Base-by-base conservation (phyloP, 2,329 filamentous ascomycete species). In the Proliferodiscus dingleyae region DNA sequence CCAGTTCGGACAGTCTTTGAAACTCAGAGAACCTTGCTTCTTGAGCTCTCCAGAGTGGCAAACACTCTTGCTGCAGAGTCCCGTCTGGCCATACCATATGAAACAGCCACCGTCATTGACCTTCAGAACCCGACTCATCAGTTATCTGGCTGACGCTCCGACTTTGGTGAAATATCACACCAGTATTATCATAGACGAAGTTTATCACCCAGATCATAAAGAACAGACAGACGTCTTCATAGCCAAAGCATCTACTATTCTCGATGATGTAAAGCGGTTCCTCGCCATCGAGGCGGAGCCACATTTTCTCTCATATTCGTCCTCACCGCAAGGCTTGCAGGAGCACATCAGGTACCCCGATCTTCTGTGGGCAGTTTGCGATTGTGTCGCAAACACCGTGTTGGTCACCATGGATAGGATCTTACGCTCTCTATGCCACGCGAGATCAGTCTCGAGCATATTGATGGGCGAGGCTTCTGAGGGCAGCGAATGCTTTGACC, bases 11-110 rank as follows among this genome's bases (percentile, higher is more conserved):
- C 39, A 43, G 8, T 38, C 40, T 2, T 18, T 42, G 33, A 38
- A n/a, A 19, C 3, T 18, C 39, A 43, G 39, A 18, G 34, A 43
- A 15, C 34, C 9, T 11, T 38, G 33, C 22, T 43, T 38, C 18
- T 21, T 47, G 13, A 34, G 24, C 15, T 16, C 23, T 10, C n/a
- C 23, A 18, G 45, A 47, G 28, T 43, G 43, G 43, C 37, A 34
- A 26, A 15, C 29, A 5, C 22, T 46, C 4, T 10, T 46, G 15
- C 11, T 10, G 13, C n/a, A 23, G 11, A 13, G 11, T 18, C 37
- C 43, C 19, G 37, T 34, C n/a, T 41, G 37, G 37, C 24, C 26
- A 5, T 36, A n/a, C 8, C 23, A 46, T 11, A 36, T 10, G 11
- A 11, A 18, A 21, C 16, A 19, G 10, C 8, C 29, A 7, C 19